A percentile compares a stretch with the other conserved stretches of the same genome.
These are phyloP conservation scores for Elsinoe perseae DNA, from an alignment of 2,329 filamentous ascomycete genomes.

Conservation along the genomic window DNA sequence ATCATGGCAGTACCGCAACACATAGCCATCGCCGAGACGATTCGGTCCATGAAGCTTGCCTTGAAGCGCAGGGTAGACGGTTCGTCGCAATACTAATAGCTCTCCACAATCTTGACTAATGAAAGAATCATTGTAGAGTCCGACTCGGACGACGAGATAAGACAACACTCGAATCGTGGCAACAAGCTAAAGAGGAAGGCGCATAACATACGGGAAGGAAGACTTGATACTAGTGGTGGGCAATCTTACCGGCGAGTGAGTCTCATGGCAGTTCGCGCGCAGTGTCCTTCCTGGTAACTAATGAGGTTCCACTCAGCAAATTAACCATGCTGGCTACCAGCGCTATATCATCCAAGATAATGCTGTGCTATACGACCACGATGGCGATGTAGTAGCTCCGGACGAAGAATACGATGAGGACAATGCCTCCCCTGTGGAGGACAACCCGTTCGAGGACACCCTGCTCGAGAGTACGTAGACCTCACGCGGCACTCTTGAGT, in stretches of 20 bases:
- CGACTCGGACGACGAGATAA: conserved; percentile 67
- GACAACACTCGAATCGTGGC: conserved; percentile 63
- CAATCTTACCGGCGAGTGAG: conserved; percentile 64
- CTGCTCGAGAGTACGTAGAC: conserved; percentile 56
- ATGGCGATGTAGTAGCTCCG: conserved; percentile 47
- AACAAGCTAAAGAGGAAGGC: conserved; percentile 72
- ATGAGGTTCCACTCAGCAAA: conserved; percentile 42
- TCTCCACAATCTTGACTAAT: neutral
- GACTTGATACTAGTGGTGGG: conserved; percentile 58
- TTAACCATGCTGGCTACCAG: conserved; percentile 66
- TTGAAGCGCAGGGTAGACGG: conserved; percentile 58
- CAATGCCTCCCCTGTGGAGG: conserved; percentile 54
- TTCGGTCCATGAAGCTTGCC: conserved; percentile 60
- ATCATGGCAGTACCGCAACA: conserved; percentile 49
- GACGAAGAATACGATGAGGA: conserved; percentile 67
- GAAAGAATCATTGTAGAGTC: conserved; percentile 49
- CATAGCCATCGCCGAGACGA: conserved; percentile 53
- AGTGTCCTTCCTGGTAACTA: no score
- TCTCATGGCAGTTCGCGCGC: no score
- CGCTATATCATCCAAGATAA: conserved; percentile 68
- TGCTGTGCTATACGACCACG: conserved; percentile 64
- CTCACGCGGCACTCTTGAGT: conserved; percentile 20
- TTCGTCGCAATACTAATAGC: conserved; percentile 28
- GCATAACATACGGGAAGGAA: conserved; percentile 61
- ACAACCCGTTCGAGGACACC: conserved; percentile 67